Evolutionary conservation across 2,329 filamentous ascomycete species (phyloP).

Genomic region (Fusarium humuli): DNA sequence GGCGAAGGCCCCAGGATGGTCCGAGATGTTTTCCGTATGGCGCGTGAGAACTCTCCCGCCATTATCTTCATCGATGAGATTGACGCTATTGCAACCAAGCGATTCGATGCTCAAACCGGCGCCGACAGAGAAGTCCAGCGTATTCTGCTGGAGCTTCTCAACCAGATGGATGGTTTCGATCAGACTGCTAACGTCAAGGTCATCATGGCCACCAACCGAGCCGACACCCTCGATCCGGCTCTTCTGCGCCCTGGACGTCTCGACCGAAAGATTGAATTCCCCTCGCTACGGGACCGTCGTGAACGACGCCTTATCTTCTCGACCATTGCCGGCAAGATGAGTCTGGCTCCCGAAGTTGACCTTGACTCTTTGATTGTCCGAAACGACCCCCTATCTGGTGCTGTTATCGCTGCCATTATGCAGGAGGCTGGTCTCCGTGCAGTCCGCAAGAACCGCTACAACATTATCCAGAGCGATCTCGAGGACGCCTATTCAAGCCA

Average conservation of each 20-base stretch:
- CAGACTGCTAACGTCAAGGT: slow-evolving; percentile 99
- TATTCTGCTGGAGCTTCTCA: slow-evolving; percentile 95
- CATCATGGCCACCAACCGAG: slow-evolving; percentile 99
- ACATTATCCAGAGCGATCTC: slow-evolving; percentile 96
- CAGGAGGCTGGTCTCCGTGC: slow-evolving; percentile 95
- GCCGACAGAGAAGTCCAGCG: slow-evolving; percentile 98
- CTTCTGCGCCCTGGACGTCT: slow-evolving; percentile 93
- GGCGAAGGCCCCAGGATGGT: slow-evolving; percentile 99
- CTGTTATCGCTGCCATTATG: slow-evolving; percentile 98
- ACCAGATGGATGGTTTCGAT: slow-evolving; percentile 99
- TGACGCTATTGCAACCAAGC: slow-evolving; percentile 98
- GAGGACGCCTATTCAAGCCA: slow-evolving; percentile 98
- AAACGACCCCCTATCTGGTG: slow-evolving; percentile 94
- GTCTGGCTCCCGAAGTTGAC: slow-evolving; percentile 93
- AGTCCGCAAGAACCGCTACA: slow-evolving; percentile 97
- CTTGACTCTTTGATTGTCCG: slow-evolving; percentile 95
- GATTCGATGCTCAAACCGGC: slow-evolving; percentile 98
- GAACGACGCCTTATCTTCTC: slow-evolving; percentile 96
- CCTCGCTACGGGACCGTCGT: slow-evolving; percentile 90
- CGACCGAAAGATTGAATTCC: slow-evolving; percentile 99
- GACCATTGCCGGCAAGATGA: slow-evolving; percentile 98
- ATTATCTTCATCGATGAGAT: slow-evolving; percentile 99
- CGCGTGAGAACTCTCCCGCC: slow-evolving; percentile 94
- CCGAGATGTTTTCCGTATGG: slow-evolving; percentile 98
- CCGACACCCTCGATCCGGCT: slow-evolving; percentile 95